A percentile compares a stretch with the other conserved stretches of the same genome.
Evolutionary conservation across 768 basidiomycete species (phyloP).

Genomic region (Galerina marginata): DNA sequence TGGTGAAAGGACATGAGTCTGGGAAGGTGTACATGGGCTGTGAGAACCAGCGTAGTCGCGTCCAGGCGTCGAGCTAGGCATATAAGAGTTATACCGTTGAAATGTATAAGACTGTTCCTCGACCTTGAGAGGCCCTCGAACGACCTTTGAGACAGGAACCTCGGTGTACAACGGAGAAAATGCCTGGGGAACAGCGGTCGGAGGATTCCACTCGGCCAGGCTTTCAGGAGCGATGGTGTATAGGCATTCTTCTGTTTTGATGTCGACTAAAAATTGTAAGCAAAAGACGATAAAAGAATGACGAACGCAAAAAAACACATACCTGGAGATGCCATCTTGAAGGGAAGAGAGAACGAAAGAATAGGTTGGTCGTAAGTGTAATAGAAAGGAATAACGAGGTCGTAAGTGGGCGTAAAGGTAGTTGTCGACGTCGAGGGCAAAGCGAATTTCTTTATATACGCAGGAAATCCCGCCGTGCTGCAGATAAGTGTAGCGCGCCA

Average conservation of each 20-base stretch:
- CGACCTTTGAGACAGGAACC: neutral
- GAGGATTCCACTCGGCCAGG: neutral
- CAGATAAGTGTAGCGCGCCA: too few relatives aligned
- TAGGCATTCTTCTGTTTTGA: neutral
- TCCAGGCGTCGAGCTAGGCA: neutral
- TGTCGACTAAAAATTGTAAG: neutral
- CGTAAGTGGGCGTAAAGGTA: neutral
- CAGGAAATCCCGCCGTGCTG: too few relatives aligned
- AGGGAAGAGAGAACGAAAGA: neutral
- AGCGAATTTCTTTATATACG: too few relatives aligned
- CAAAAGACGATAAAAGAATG: neutral
- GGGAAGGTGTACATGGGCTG: neutral
- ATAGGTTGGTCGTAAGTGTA: neutral
- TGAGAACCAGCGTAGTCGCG: neutral
- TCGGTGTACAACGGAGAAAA: neutral
- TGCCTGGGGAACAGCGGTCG: neutral
- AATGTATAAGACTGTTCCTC: neutral
- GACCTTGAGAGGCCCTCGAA: slow-evolving; percentile 1
- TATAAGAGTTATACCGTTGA: neutral
- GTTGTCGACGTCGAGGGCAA: too few relatives aligned
- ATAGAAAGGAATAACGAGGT: neutral
- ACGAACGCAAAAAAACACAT: neutral
- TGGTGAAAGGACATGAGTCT: neutral
- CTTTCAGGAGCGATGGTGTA: neutral
- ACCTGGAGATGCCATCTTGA: neutral